Percentiles rank a stretch among this genome's conserved stretches.
These are phyloP conservation scores for Xylaria bambusicola DNA, from an alignment of 495 filamentous ascomycete genomes.

Conservation along the genomic window DNA sequence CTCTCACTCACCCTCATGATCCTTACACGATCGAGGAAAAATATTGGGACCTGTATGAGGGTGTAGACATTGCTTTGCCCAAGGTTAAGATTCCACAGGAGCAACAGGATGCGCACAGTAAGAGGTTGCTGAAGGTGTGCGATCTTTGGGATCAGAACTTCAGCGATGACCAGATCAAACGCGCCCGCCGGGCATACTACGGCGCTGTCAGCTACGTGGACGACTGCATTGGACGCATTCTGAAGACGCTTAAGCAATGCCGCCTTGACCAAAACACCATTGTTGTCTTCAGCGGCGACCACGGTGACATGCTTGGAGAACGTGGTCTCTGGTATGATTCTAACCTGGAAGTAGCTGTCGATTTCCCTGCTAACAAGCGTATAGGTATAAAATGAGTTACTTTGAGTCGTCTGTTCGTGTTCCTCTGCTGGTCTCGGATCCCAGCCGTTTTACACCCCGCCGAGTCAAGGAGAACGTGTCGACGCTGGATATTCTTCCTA, in stretches of 20 bases:
- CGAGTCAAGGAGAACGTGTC: slow-evolving; percentile 76
- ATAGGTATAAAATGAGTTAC: slow-evolving; percentile 87
- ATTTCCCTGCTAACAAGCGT: slow-evolving; percentile 1
- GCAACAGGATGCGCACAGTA: slow-evolving; percentile 78
- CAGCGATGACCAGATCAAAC: slow-evolving; percentile 74
- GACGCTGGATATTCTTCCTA: slow-evolving; percentile 82
- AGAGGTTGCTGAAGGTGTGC: slow-evolving; percentile 77
- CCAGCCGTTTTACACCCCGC: slow-evolving; percentile 65
- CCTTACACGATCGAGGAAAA: slow-evolving; percentile 87
- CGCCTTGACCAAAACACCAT: slow-evolving; percentile 79
- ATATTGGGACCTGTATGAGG: slow-evolving; percentile 87
- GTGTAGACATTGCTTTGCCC: slow-evolving; percentile 79
- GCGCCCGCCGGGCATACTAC: slow-evolving; percentile 82
- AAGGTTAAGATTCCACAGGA: slow-evolving; percentile 72
- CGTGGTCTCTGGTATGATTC: slow-evolving; percentile 66
- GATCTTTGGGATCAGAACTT: slow-evolving; percentile 77
- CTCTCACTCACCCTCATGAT: slow-evolving; percentile 88
- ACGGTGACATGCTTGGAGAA: slow-evolving; percentile 92
- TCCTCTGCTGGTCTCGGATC: slow-evolving; percentile 75
- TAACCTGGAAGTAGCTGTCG: slow-evolving; percentile 18
- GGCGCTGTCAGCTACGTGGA: slow-evolving; percentile 88
- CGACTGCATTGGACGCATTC: slow-evolving; percentile 77
- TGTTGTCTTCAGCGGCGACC: slow-evolving; percentile 83
- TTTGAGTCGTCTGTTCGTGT: slow-evolving; percentile 83
- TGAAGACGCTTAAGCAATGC: slow-evolving; percentile 71